Evolutionary conservation across 129 eudicot species (phyloP).

Genomic region (Mikania micrantha): DNA sequence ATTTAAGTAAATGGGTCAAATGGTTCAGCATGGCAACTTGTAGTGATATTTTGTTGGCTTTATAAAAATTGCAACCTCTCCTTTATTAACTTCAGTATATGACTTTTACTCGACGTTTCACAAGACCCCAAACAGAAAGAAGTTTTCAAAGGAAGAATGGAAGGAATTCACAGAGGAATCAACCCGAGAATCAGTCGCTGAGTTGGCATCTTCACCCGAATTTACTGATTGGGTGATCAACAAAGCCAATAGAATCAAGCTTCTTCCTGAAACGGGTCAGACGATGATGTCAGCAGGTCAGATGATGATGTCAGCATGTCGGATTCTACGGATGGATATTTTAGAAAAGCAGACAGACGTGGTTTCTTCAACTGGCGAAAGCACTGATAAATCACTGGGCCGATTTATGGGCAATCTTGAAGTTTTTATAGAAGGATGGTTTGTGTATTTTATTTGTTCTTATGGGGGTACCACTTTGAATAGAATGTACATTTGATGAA

Average conservation of each 20-base stretch:
- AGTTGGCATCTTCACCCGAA: slow-evolving; percentile 65
- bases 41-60: not conserved
- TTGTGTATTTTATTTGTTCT: slow-evolving; percentile 6
- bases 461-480: not conserved
- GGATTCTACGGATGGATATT: slow-evolving; percentile 59
- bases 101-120: slow-evolving; percentile 70
- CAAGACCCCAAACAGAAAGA: slow-evolving; percentile 65
- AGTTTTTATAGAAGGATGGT: not conserved
- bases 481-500: not conserved
- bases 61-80: too few species aligned
- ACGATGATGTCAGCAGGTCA: slow-evolving; percentile 43
- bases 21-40: too few species aligned
- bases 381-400: not conserved
- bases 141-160: slow-evolving; percentile 67
- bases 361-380: slow-evolving; percentile 45
- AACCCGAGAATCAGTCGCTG: slow-evolving; percentile 60
- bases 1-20: not conserved
- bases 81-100: not conserved
- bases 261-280: slow-evolving; percentile 48
- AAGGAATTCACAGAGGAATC: slow-evolving; percentile 70
- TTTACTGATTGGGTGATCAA: slow-evolving; percentile 73
- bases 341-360: slow-evolving; percentile 30
- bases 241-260: slow-evolving; percentile 51
- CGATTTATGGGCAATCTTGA: not conserved
- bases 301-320: too few species aligned